Evolutionary conservation across 345 rosid species (phyloP).

Genomic region (Streptanthus diversifolius): DNA sequence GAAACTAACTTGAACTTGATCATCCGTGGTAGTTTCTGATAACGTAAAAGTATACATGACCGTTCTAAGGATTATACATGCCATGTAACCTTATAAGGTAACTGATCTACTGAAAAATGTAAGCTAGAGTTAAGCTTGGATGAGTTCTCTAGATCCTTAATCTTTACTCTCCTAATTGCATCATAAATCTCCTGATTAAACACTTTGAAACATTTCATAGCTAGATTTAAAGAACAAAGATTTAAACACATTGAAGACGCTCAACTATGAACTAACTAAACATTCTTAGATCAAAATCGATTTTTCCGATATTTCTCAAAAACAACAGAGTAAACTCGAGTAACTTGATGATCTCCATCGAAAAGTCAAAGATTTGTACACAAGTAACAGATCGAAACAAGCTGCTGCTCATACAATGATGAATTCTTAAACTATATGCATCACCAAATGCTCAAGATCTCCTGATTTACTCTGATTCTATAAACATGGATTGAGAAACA

Average conservation of each 20-base stretch:
- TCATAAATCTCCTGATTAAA: not conserved
- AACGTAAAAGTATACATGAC: not conserved
- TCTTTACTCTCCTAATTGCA: not conserved
- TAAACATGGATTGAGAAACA: not conserved
- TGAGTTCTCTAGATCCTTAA: not conserved
- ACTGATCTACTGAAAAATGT: not conserved
- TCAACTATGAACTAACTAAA: not conserved
- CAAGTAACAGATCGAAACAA: not conserved
- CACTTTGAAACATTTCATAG: not conserved
- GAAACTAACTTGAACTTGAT: not conserved
- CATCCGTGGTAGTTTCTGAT: not conserved
- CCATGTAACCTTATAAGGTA: not conserved
- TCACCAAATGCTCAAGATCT: not conserved
- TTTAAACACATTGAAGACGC: not conserved
- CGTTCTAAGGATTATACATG: not conserved
- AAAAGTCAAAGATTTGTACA: not conserved
- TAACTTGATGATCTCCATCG: not conserved
- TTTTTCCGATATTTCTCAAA: not conserved
- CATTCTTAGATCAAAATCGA: not conserved
- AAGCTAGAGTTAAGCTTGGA: not conserved
- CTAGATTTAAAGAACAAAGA: not conserved
- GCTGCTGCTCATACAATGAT: no score
- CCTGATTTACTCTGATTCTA: not conserved
- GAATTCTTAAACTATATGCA: not conserved
- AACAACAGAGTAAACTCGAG: not conserved